Evolutionary conservation across 257 asterid species (phyloP), one percentile per base, ranked within the genome.

Genomic region (Paulownia fortunei): DNA sequence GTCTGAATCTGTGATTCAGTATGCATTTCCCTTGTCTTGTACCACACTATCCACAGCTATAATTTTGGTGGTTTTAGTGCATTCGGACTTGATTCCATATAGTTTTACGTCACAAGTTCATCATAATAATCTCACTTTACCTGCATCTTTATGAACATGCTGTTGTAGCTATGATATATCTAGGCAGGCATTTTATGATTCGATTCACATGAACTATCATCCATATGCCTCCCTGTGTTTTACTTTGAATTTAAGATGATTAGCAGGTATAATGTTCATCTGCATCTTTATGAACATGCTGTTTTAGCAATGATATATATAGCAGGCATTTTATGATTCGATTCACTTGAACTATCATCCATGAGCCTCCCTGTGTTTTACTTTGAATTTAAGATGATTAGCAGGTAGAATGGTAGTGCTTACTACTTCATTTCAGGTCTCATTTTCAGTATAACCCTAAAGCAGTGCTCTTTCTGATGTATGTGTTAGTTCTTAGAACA

Each of bases 61-160:
- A 44, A 15, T 24, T 51, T 27, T 73, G 23, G 6, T 41, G 15
- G 26, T 30, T 65, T 60, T 59, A 13, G 46, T 23, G 51, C 69
- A 73, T 73, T 15, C n/a, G 16, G 1, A 42, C n/a, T 58, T 73
- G 69, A 39, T 56, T 69, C 42, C 56, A 36, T 73, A n/a, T 62
- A 39, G 21, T 72, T 56, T 58, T 12, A 13, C 6, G 12, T 13
- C 27, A 3, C 13, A 16, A 11, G n/a, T 39, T 10, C 19, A n/a
- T 37, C 52, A 21, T 19, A 52, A 4, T 65, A 34, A 10, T 65
- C 16, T 39, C 59, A 41, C 41, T 55, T 8, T 19, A 36, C 5
- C 42, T 5, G 11, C 36, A 21, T 41, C 24, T 56, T 16, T 13
- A 23, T 15, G 24, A 37, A 37, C 46, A 47, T 71, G 44, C 27